Evolutionary conservation across 2,329 filamentous ascomycete genomes (phyloP).

Genomic region (Bipolaris victoriae): DNA sequence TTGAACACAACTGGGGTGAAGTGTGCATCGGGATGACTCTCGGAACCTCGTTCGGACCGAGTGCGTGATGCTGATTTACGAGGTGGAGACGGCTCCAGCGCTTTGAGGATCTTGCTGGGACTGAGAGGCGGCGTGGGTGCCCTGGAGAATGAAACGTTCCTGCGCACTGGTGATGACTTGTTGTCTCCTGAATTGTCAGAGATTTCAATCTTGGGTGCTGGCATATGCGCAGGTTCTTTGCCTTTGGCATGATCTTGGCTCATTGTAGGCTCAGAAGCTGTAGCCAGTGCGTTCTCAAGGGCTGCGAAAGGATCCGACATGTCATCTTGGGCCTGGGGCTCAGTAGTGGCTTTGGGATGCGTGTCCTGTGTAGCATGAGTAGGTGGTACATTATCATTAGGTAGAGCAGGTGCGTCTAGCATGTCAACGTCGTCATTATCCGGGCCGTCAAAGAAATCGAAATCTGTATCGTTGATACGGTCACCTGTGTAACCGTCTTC

Average conservation of each 20-base stretch:
- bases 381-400: slow-evolving; percentile 23
- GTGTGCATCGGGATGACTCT: slow-evolving; percentile 48
- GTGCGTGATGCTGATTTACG: slow-evolving; percentile 10
- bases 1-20: slow-evolving; percentile 62
- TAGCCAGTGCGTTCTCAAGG: slow-evolving; percentile 38
- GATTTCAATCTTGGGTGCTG: background rate
- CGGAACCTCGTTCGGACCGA: slow-evolving; percentile 9
- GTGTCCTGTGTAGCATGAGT: background rate
- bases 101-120: slow-evolving; percentile 52
- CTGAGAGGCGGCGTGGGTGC: slow-evolving; percentile 49
- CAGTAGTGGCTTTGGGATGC: background rate
- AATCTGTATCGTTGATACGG: slow-evolving; percentile 81
- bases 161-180: background rate
- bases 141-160: slow-evolving; percentile 13
- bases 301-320: slow-evolving; percentile 36
- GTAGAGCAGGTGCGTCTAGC: slow-evolving; percentile 32
- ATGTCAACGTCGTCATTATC: slow-evolving; percentile 50
- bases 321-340: slow-evolving; percentile 30
- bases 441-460: slow-evolving; percentile 79
- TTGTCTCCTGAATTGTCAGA: background rate
- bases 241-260: slow-evolving; percentile 7
- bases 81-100: slow-evolving; percentile 54
- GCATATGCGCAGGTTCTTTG: slow-evolving; percentile 2
- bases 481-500: slow-evolving; percentile 75
- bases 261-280: slow-evolving; percentile 9